A percentile compares a stretch with the other conserved stretches of the same genome.
Evolutionary conservation across 176 grass and related monocot species (phyloP).

Genomic region (Cymbopogon citratus): DNA sequence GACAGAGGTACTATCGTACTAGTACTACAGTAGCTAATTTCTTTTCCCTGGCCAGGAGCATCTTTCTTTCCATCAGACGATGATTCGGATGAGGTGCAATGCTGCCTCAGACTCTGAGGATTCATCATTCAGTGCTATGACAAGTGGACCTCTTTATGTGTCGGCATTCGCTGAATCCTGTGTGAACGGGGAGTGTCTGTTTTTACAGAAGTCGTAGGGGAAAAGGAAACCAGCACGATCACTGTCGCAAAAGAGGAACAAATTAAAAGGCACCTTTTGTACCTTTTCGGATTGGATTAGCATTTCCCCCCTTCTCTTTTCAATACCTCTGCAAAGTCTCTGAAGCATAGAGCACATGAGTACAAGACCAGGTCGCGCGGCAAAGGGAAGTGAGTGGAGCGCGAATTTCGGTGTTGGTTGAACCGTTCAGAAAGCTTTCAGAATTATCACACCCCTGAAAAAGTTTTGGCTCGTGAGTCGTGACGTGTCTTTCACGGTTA

Average conservation of each 20-base stretch:
- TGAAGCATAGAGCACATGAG: background rate
- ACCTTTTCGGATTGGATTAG: background rate
- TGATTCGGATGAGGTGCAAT: background rate
- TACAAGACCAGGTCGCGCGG: background rate
- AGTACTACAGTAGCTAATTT: background rate
- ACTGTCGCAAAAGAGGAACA: slow-evolving; percentile 7
- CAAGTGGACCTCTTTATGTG: background rate
- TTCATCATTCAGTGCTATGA: background rate
- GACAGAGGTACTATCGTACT: background rate
- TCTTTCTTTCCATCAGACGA: background rate
- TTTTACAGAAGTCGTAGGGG: background rate
- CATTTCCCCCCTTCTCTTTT: background rate
- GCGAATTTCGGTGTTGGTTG: background rate
- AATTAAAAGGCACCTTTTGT: background rate
- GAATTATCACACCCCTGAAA: background rate
- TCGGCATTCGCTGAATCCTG: background rate
- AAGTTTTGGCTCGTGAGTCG: background rate
- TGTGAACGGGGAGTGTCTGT: slow-evolving; percentile 19
- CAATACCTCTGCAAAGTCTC: background rate
- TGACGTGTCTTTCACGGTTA: background rate
- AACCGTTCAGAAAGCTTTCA: background rate
- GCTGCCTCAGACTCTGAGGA: background rate
- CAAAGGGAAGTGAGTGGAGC: background rate
- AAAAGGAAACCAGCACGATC: slow-evolving; percentile 8
- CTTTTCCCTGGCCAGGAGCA: background rate